These are phyloP conservation scores for Ramichloridium luteum DNA, from an alignment of 2,329 filamentous ascomycete genomes.

Conservation along the genomic window DNA sequence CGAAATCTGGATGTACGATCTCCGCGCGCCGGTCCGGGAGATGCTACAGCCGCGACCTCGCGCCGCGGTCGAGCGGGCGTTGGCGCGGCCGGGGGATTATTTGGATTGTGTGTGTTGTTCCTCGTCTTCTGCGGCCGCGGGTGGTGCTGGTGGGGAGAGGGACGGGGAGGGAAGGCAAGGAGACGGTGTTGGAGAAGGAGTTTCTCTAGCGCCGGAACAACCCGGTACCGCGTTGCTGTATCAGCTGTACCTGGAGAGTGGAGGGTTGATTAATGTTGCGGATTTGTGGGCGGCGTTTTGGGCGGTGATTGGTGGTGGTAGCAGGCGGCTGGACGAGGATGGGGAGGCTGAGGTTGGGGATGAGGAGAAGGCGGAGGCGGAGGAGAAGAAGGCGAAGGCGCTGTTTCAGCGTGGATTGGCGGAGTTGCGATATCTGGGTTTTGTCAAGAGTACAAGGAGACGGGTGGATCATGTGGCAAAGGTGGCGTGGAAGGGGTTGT, in stretches of 20 bases:
- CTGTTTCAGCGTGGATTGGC: constrained; percentile 77
- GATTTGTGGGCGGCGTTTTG: constrained; percentile 71
- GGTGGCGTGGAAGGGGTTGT: constrained; percentile 65
- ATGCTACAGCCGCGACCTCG: constrained; percentile 66
- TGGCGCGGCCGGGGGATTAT: constrained; percentile 65
- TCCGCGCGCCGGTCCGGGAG: constrained; percentile 54
- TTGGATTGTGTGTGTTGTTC: constrained; percentile 58
- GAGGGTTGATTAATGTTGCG: constrained; percentile 62
- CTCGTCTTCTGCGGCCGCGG: no score
- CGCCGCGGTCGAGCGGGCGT: constrained; percentile 55
- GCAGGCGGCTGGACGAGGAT: no score
- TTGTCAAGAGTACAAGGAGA: constrained; percentile 80
- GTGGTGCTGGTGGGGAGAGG: no score
- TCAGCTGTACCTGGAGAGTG: constrained; percentile 66
- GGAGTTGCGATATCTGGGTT: constrained; percentile 72
- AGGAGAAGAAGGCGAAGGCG: constrained; percentile 36
- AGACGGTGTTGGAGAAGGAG: constrained; percentile 28
- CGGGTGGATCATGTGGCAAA: constrained; percentile 89
- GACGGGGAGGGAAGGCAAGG: no score
- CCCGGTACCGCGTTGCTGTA: constrained; percentile 65
- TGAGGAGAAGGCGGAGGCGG: constrained; percentile 23
- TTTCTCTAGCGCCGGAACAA: constrained; percentile 45
- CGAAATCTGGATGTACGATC: constrained; percentile 67
- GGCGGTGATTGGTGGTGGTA: constrained; percentile 46
- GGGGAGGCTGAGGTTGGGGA: no score